These are phyloP conservation scores for Cyclotella sp. DNA, from an alignment of 108 stramenopile species.

Conservation along the genomic window DNA sequence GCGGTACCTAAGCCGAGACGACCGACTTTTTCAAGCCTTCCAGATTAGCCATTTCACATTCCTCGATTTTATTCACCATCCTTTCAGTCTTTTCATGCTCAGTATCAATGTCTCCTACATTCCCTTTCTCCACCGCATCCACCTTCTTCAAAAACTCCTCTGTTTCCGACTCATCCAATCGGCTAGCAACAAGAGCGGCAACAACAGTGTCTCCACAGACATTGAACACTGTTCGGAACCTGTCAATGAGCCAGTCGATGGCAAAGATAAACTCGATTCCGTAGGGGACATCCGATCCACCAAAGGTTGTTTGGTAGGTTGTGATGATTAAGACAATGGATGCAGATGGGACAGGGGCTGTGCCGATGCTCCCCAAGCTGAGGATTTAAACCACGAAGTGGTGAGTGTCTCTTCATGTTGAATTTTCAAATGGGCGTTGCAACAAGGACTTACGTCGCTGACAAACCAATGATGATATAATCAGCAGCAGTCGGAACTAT, in stretches of 20 bases:
- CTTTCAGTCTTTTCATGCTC: not conserved
- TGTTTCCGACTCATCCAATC: not conserved
- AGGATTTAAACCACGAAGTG: too few relatives aligned
- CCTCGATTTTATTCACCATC: not conserved
- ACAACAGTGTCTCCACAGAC: conserved; percentile 18
- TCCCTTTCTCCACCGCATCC: not conserved
- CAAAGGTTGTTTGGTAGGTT: conserved; percentile 16
- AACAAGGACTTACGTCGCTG: not conserved
- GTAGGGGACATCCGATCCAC: not conserved
- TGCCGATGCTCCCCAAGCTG: conserved; percentile 43
- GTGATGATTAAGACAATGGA: conserved; percentile 32
- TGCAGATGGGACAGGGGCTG: conserved; percentile 51
- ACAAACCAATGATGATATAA: conserved; percentile 37
- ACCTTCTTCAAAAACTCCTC: conserved; percentile 6
- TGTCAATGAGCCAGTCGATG: conserved; percentile 23
- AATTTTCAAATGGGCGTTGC: too few relatives aligned
- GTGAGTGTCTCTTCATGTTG: not conserved
- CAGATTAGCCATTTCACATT: not conserved
- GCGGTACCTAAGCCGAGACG: not conserved
- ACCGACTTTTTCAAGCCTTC: not conserved
- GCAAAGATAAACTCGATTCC: conserved; percentile 26
- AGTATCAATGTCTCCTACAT: not conserved
- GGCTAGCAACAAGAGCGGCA: conserved; percentile 5
- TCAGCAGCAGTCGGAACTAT: conserved; percentile 22
- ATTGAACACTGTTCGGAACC: conserved; percentile 17